Base-by-base conservation (phyloP, 2,329 filamentous ascomycete genomes). In the Xylaria sp. region DNA sequence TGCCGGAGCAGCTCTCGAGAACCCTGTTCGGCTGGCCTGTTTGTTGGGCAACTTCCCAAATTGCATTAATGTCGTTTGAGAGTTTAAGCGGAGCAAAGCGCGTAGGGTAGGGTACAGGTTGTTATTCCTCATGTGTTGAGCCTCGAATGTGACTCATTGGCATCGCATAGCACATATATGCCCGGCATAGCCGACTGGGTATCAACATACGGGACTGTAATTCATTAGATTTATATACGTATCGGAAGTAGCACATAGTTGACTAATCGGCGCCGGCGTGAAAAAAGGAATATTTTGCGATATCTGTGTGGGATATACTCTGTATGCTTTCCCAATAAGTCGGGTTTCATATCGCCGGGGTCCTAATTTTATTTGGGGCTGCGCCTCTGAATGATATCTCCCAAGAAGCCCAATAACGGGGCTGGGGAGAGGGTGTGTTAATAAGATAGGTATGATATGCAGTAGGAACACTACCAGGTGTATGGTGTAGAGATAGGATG, bases 381-480 rank as follows among this genome's bases (percentile, higher is more conserved):
- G 62, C 23, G 64, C 49, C 6, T 51, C 60, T 43, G 46, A 58
- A 36, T 55, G 48, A 46, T 57, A 64, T 41, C 49, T 55, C 28
- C n/a, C 60, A 43, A 43, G 61, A 58, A 62, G 68, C 64, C 68
- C 59, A 52, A 70, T 28, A 39, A 64, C 20, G 48, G 56, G 64
- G 59, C 15, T 10, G 49, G 43, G 64, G 31, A 46, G 41, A 46
- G 49, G 64, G 64, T 39, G 61, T 58, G 65, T n/a, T 20, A 56
- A 57, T 69, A 55, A 33, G 25, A 55, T 36, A 52, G 15, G 18
- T 25, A 57, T 57, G 12, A 23, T 41, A 54, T 43, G 31, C 23
- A 46, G 59, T 28, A 31, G 25, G 25, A 18, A 46, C 25, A 48
- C 41, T 33, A 48, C 33, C 8, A 9, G 33, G 62, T 57, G n/a